These are phyloP conservation scores for Cornus kousa DNA, from an alignment of 148 eudicot genomes.

Conservation along the genomic window DNA sequence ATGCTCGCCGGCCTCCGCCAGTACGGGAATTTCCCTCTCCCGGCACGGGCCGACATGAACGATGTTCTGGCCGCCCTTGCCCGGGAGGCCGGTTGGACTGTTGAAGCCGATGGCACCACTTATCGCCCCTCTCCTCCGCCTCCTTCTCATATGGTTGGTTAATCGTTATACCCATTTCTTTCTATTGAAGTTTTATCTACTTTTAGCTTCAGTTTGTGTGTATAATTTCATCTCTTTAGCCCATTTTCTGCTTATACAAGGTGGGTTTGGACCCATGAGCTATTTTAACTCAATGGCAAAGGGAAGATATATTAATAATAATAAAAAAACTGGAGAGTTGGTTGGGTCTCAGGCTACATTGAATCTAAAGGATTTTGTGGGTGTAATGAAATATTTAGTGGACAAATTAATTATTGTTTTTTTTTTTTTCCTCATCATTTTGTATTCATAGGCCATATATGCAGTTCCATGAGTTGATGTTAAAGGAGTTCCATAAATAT, in stretches of 20 bases:
- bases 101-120: slow-evolving; percentile 60
- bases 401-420: too few relatives aligned
- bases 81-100: slow-evolving; percentile 69
- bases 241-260: not conserved
- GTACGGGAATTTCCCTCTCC: slow-evolving; percentile 64
- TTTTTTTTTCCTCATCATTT: too few relatives aligned
- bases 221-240: not conserved
- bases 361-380: too few relatives aligned
- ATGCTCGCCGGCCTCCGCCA: slow-evolving; percentile 81
- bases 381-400: too few relatives aligned
- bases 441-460: too few relatives aligned
- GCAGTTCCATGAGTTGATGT: too few relatives aligned
- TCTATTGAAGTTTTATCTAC: not conserved
- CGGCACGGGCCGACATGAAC: slow-evolving; percentile 74
- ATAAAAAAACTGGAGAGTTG: too few relatives aligned
- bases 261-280: not conserved
- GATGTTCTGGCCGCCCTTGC: slow-evolving; percentile 72
- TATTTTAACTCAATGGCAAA: too few relatives aligned
- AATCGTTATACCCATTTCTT: not conserved
- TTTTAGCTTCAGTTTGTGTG: not conserved
- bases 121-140: slow-evolving; percentile 44
- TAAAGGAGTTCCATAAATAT: too few relatives aligned
- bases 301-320: too few relatives aligned
- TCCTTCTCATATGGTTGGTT: slow-evolving; percentile 28
- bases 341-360: too few relatives aligned